These are phyloP conservation scores for Pseudopithomyces maydicus DNA, from an alignment of 2,329 filamentous ascomycete genomes.

Conservation along the genomic window DNA sequence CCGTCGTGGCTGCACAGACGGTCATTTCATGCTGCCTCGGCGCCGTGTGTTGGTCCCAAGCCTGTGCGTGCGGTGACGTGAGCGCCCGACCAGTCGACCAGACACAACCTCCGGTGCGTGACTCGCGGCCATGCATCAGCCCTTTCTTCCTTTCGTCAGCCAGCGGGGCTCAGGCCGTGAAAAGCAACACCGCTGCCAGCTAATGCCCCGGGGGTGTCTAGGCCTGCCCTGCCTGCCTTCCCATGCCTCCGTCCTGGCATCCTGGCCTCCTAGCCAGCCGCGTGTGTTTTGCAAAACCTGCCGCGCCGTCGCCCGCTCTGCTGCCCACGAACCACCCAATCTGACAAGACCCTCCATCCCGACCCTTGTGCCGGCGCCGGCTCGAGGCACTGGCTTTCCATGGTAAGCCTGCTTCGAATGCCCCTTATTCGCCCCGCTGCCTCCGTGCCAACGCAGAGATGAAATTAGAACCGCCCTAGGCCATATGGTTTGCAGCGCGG, in stretches of 20 bases:
- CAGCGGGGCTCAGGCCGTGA: slow-evolving; percentile 22
- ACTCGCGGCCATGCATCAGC: slow-evolving; percentile 33
- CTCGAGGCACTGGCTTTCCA: slow-evolving; percentile 20
- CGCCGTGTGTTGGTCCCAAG: slow-evolving; percentile 31
- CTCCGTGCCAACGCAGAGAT: slow-evolving; percentile 4
- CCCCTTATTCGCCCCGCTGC: slow-evolving; percentile 29
- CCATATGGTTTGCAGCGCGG: slow-evolving; percentile 19
- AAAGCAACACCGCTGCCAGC: too few relatives aligned
- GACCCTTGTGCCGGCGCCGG: slow-evolving; percentile 31
- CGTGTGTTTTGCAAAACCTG: slow-evolving; percentile 7
- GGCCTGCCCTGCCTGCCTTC: not conserved
- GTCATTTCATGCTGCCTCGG: slow-evolving; percentile 14
- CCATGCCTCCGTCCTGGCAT: not conserved
- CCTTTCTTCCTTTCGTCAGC: slow-evolving; percentile 17
- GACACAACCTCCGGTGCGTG: slow-evolving; percentile 22
- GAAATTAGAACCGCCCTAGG: not conserved
- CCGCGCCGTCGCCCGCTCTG: slow-evolving; percentile 23
- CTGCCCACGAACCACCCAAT: slow-evolving; percentile 24
- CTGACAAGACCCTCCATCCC: slow-evolving; percentile 28
- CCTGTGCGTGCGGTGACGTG: slow-evolving; percentile 35
- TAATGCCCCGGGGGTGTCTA: not conserved
- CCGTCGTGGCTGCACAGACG: slow-evolving; percentile 14
- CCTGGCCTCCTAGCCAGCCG: not conserved
- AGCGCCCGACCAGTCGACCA: slow-evolving; percentile 20
- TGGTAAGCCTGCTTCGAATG: slow-evolving; percentile 18